Evolutionary conservation across 2,329 filamentous ascomycete genomes (phyloP), one percentile per base, ranked within the genome.

Genomic region (Talaromyces sp.): DNA sequence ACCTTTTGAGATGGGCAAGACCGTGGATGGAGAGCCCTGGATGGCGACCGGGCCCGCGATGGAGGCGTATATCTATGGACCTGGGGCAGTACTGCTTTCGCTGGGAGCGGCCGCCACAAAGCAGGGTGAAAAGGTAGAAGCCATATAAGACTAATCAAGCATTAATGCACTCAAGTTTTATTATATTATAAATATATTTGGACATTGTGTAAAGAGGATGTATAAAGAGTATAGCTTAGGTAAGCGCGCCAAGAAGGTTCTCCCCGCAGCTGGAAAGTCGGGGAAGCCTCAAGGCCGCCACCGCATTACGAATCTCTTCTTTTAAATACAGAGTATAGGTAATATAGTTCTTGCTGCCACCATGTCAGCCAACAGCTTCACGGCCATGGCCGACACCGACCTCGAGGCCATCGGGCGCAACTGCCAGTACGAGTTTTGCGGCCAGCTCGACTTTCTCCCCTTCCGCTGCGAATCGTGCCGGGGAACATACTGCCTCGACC

Each of bases 381-480:
- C 73, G 3, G 70, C 75, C 67, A 62, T 62, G 60, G 59, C 60
- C 7, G 73, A 76, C 69, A 84, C 86, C 69, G 93, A 97, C 77
- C 88, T 93, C 54, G 88, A 90, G 69, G 84, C 93, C 26, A 89
- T 98, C 68, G 95, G 95, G 75, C 86, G 86, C 64, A 93, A 97
- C 80, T 99, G 95, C 83, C 87, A 97, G 75, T 88, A 90, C 77
- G 81, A 89, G 65, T 96, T 91, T 81, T 99, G 95, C 82, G 89
- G 93, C 73, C 90, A 95, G 72, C 89, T 98, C 63, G 95, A 98
- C 77, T 98, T 99, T 75, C 86, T 99, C 4, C 95, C 95, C 4
- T 98, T 98, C 76, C 84, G 87, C 71, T 99, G 95, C 79, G 90
- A 96, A 73, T 95, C 90, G 67, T 99, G 95, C 78, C 84, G 79